Evolutionary conservation across 768 basidiomycete species (phyloP).

Genomic region (Cytidiella melzeri): DNA sequence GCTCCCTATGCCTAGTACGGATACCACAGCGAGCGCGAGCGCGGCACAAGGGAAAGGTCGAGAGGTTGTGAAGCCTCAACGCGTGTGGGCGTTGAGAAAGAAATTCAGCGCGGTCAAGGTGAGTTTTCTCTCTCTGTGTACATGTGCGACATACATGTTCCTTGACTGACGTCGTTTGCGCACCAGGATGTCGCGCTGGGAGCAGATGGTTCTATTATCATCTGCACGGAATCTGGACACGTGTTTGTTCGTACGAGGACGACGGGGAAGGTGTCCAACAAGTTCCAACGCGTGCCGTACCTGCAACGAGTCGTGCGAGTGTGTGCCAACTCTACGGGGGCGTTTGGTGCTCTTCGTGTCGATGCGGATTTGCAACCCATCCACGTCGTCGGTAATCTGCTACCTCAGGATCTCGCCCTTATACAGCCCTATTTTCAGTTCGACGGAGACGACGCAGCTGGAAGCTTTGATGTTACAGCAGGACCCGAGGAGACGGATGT

Average conservation of each 20-base stretch:
- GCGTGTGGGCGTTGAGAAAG: constrained; percentile 85
- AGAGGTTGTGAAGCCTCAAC: constrained; percentile 66
- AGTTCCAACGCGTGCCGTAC: constrained; percentile 74
- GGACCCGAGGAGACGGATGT: neutral
- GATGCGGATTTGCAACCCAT: constrained; percentile 62
- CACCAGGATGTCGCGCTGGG: constrained; percentile 82
- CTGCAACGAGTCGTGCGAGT: constrained; percentile 85
- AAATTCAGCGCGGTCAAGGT: constrained; percentile 81
- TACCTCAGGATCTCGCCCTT: constrained; percentile 60
- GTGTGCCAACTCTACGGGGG: constrained; percentile 73
- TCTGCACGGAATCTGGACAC: constrained; percentile 93
- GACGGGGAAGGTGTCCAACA: constrained; percentile 48
- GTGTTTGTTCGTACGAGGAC: constrained; percentile 75
- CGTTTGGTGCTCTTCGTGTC: constrained; percentile 77
- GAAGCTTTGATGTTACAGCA: neutral
- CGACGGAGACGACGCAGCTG: no score
- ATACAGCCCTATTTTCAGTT: constrained; percentile 43
- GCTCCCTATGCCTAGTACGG: constrained; percentile 30
- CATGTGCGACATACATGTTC: no score
- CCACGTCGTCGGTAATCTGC: constrained; percentile 42
- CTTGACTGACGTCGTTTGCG: neutral
- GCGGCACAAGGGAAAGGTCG: constrained; percentile 23
- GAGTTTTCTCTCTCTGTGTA: constrained; percentile 16
- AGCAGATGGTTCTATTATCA: constrained; percentile 78
- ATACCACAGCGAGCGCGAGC: constrained; percentile 14